Evolutionary conservation across 2,329 filamentous ascomycete species (phyloP).

Genomic region (Aureobasidium sp.): DNA sequence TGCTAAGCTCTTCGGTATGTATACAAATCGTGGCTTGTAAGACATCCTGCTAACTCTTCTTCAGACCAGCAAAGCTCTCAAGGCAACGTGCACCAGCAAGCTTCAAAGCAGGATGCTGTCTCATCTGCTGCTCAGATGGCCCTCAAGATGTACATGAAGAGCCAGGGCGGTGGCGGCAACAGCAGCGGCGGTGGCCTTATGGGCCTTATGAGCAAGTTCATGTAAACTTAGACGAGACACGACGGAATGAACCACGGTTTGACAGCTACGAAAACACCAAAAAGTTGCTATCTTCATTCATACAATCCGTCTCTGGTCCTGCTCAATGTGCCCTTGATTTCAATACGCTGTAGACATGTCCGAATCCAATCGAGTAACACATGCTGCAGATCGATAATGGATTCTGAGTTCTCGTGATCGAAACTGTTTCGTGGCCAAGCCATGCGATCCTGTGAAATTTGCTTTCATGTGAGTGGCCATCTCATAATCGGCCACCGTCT

Average conservation of each 20-base stretch:
- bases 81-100: conserved; percentile 45
- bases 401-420: background rate
- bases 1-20: conserved; percentile 57
- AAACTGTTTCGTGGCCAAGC: background rate
- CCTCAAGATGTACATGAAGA: conserved; percentile 85
- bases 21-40: background rate
- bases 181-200: conserved; percentile 47
- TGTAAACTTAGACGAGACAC: conserved; percentile 22
- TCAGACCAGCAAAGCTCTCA: conserved; percentile 45
- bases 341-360: background rate
- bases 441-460: background rate
- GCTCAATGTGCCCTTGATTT: background rate
- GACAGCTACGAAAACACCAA: background rate
- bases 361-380: background rate
- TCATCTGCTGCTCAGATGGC: conserved; percentile 77
- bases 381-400: background rate
- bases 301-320: background rate
- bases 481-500: background rate
- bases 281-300: background rate
- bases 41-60: background rate
- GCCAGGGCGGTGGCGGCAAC: conserved; percentile 45
- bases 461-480: background rate
- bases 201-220: conserved; percentile 54
- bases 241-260: background rate
- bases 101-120: conserved; percentile 73